Conservation (phyloP, 441 rosid species). For the Euphorbia corollata region DNA sequence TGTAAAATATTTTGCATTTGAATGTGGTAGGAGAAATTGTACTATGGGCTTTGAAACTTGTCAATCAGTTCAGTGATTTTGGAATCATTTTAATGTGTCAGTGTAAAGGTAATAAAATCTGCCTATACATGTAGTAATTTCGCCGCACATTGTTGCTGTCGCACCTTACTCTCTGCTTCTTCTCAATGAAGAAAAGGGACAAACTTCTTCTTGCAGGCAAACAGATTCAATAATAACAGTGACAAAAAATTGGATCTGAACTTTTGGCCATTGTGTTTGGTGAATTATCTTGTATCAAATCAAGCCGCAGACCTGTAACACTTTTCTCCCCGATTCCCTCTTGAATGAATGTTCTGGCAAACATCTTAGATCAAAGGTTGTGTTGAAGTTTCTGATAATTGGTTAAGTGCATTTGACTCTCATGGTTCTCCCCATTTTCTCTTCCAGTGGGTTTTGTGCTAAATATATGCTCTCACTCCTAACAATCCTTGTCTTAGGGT, state of each 20-base stretch:
- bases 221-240: background rate
- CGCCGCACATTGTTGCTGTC: too few species aligned
- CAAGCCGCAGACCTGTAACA: slow-evolving; percentile 30
- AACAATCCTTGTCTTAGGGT: too few species aligned
- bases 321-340: slow-evolving; percentile 29
- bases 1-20: too few species aligned
- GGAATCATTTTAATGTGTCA: too few species aligned
- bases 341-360: slow-evolving; percentile 35
- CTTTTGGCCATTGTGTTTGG: slow-evolving; percentile 30
- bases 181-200: background rate
- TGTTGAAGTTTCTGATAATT: slow-evolving; percentile 31
- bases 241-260: slow-evolving; percentile 8
- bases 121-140: too few species aligned
- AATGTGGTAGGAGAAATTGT: too few species aligned
- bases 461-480: slow-evolving; percentile 29
- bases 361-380: slow-evolving; percentile 37
- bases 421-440: slow-evolving; percentile 21
- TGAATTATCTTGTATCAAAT: slow-evolving; percentile 24
- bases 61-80: too few species aligned
- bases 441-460: slow-evolving; percentile 31
- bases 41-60: too few species aligned
- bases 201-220: background rate
- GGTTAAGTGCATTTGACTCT: slow-evolving; percentile 30
- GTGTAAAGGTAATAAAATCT: too few species aligned
- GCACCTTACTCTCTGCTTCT: background rate